Percentiles rank a stretch among this genome's conserved stretches.
Conservation (phyloP, 768 basidiomycete species). For the Mycena capillaripes region DNA sequence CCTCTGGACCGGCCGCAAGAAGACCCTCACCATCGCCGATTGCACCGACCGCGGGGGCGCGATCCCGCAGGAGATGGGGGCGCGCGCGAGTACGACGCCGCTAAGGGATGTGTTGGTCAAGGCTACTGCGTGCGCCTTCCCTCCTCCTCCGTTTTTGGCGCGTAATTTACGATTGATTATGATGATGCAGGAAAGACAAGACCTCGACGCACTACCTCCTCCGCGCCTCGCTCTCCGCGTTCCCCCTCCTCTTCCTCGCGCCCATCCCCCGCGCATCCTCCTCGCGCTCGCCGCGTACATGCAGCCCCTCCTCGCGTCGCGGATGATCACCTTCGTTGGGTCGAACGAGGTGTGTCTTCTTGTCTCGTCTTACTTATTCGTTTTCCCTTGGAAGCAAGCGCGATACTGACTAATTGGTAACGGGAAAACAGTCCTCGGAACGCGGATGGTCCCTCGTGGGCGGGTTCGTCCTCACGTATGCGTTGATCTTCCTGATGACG, state of each 20-base stretch:
- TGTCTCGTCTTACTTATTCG: too few species aligned
- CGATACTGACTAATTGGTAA: too few species aligned
- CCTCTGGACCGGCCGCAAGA: slow-evolving; percentile 25
- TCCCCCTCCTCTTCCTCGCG: slow-evolving; percentile 15
- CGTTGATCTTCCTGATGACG: not conserved
- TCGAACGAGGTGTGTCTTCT: too few species aligned
- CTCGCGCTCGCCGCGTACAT: slow-evolving; percentile 17
- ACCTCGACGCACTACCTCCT: slow-evolving; percentile 22
- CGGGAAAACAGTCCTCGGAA: not conserved
- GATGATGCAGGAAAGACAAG: too few species aligned
- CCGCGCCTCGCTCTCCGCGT: slow-evolving; percentile 14
- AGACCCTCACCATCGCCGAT: slow-evolving; percentile 12
- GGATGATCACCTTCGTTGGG: slow-evolving; percentile 27
- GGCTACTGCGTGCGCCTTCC: too few species aligned
- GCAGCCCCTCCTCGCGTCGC: slow-evolving; percentile 22
- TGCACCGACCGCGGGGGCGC: too few species aligned
- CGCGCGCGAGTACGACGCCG: not conserved
- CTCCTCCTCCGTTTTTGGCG: too few species aligned
- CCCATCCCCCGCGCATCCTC: slow-evolving; percentile 15
- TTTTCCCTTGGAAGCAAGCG: too few species aligned
- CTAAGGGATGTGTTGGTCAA: not conserved
- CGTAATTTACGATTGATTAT: too few species aligned
- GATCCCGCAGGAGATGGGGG: slow-evolving; percentile 5
- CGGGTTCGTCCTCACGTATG: slow-evolving; percentile 24
- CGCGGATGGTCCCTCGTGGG: slow-evolving; percentile 31